These are phyloP conservation scores for Leccinum arenicola DNA, from an alignment of 768 basidiomycete species.

Conservation along the genomic window DNA sequence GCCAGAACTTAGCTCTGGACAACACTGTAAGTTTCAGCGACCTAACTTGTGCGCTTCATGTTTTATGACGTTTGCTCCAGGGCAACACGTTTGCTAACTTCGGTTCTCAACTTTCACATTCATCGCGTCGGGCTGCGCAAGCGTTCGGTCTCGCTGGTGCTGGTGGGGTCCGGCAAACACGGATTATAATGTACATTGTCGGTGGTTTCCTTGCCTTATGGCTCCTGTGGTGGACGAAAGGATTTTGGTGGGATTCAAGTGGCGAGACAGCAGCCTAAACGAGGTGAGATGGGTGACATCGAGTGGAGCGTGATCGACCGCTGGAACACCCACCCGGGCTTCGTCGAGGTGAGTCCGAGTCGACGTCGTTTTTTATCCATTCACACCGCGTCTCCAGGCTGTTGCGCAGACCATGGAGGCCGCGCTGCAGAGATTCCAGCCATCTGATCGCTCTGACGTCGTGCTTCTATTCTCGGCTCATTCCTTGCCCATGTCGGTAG, in stretches of 20 bases:
- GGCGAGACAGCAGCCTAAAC: constrained; percentile 84
- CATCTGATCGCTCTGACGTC: constrained; percentile 64
- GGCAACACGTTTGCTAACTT: constrained; percentile 67
- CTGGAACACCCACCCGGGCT: constrained; percentile 94
- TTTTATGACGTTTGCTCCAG: constrained; percentile 32
- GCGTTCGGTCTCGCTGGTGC: constrained; percentile 65
- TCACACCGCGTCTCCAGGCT: constrained; percentile 50
- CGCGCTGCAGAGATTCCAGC: constrained; percentile 76
- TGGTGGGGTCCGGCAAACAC: constrained; percentile 65
- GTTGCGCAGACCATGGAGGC: constrained; percentile 85
- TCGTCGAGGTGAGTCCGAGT: constrained; percentile 74
- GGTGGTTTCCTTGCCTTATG: constrained; percentile 53
- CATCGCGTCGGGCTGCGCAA: constrained; percentile 66
- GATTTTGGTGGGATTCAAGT: constrained; percentile 43
- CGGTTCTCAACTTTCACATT: constrained; percentile 57
- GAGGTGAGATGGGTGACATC: constrained; percentile 71
- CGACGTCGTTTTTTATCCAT: background rate
- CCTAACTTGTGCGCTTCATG: background rate
- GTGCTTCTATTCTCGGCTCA: constrained; percentile 95
- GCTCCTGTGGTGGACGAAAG: constrained; percentile 49
- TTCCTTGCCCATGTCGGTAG: constrained; percentile 95
- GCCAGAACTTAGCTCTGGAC: constrained; percentile 77
- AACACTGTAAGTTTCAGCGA: constrained; percentile 54
- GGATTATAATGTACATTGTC: constrained; percentile 62
- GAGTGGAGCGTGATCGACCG: constrained; percentile 98